A percentile compares a stretch with the other conserved stretches of the same genome.
These are phyloP conservation scores for Willaertia magna DNA, from an alignment of 208 protist species.

Conservation along the genomic window DNA sequence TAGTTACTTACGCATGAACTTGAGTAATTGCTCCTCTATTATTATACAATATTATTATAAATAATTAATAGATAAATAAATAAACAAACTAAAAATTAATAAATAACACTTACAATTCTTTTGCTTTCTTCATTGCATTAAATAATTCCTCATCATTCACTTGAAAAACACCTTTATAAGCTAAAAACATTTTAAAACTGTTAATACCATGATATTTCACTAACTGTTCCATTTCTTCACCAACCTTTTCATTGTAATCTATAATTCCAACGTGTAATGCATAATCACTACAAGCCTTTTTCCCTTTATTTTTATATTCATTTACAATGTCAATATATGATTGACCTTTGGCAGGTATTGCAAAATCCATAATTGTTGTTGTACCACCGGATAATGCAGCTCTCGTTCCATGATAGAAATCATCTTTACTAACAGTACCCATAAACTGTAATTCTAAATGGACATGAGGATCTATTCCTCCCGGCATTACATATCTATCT, in stretches of 20 bases:
- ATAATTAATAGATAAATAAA: not conserved
- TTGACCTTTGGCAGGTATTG: constrained; percentile 15
- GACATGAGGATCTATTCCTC: constrained; percentile 62
- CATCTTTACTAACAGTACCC: constrained; percentile 53
- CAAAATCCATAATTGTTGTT: constrained; percentile 69
- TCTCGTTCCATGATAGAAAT: constrained; percentile 55
- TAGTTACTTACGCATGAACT: not conserved
- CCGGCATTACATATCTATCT: constrained; percentile 43
- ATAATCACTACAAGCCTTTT: constrained; percentile 46
- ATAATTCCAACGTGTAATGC: constrained; percentile 53
- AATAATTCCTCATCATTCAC: constrained; percentile 40
- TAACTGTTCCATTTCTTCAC: constrained; percentile 46
- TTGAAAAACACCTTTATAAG: constrained; percentile 49
- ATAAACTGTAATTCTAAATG: constrained; percentile 30
- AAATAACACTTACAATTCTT: constrained; percentile 37
- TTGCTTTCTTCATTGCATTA: constrained; percentile 31
- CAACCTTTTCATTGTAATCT: constrained; percentile 46
- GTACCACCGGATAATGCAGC: constrained; percentile 58
- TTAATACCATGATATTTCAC: constrained; percentile 41
- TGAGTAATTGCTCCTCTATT: not conserved
- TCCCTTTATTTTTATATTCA: constrained; percentile 26
- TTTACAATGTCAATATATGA: constrained; percentile 18
- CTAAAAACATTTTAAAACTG: constrained; percentile 65
- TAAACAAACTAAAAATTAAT: too few species aligned
- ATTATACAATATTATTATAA: not conserved